Evolutionary conservation across 371 early-diverging fungal species (phyloP), one percentile per base, ranked within the genome.

Genomic region (Mortierella sp.): DNA sequence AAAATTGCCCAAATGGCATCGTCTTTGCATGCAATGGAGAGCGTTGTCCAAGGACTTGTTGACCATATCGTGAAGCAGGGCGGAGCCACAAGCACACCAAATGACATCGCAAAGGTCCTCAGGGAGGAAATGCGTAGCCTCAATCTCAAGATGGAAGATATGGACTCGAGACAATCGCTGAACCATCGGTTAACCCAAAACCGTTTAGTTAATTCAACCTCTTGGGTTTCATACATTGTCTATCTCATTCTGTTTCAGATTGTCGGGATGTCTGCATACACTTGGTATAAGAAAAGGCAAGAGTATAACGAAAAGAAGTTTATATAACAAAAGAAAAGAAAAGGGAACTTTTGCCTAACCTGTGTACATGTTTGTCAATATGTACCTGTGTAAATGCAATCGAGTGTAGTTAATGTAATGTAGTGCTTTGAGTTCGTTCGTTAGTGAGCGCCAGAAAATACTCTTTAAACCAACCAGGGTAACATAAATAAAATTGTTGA

Each of bases 11-110:
- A 68, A 0, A 97, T 98, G 93, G 86, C 89, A 4, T 72, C 79
- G 13, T 96, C 97, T 69, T 85, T 97, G 40, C 77, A 72, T 0
- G 91, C 97, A 72, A 94, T 97, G 91, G 92, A 99, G 84, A 76
- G 63, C 22, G 88, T 96, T 19, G 87, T 98, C 9, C 83, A 88
- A 41, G 84, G 89, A 0, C 69, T 96, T 5, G 86, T 95, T 19
- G 76, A 87, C 0, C 84, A 87, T 28, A 84, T 98, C 33, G 66
- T 67, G 66, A 28, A 65, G 10, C 65, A 81, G 21, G 60, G 67
- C 2, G 82, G 69, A 5, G 41, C 55, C 1, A 33, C 24, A 19
- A 33, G 43, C 41, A 10, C 36, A 1, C 68, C 67, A 2, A 19
- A 11, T 15, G 82, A 81, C 6, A 66, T 81, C 1, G 47, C 73